Evolutionary conservation across 768 basidiomycete species (phyloP), one percentile per base, ranked within the genome.

Genomic region (Candolleomyces efflorescens): DNA sequence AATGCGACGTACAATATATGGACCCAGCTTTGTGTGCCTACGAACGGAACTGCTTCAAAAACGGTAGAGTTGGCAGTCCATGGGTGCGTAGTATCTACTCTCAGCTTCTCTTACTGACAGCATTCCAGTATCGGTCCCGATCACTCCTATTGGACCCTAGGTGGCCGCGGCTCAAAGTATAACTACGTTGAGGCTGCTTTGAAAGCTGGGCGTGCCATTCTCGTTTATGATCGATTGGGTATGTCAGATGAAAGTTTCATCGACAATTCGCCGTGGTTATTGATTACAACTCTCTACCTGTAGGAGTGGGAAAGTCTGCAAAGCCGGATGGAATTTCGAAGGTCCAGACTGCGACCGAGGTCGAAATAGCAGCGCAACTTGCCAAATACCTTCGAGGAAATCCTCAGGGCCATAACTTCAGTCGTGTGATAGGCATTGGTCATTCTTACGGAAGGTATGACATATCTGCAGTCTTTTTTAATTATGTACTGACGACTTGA

Each of bases 361-460:
- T 67, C 2, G 64, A 61, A 24, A 54, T 67, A 27, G 60, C 64
- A 1, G 62, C 60, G 1, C 20, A 52, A 13, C 60, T 68, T 9
- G 56, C 64, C 11, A 55, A 58, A 49, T 54, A 61, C 36, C 44
- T 64, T 22, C 56, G 56, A 18, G 48, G 39, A 12, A 59, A 45
- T 5, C 47, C 24, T 13, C 26, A 53, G n/a, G 62, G 61, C 3
- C 23, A 44, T 17, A 11, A 20, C 4, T 63, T 63, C 49, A 54
- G 37, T 24, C 56, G 56, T 24, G 48, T 67, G 24, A 53, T 68
- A n/a, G 66, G 60, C 23, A 47, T 68, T 17, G 67, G 67, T 13
- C 67, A 68, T 48, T 67, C 66, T 12, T 66, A 60, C 49, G 66
- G 67, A 48, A 65, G 66, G 67, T 65, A 12, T 5, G 64, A 17